phyloP scores from a whole-genome alignment of 2,329 filamentous ascomycete species.

The Cladosporium sp. region DNA sequence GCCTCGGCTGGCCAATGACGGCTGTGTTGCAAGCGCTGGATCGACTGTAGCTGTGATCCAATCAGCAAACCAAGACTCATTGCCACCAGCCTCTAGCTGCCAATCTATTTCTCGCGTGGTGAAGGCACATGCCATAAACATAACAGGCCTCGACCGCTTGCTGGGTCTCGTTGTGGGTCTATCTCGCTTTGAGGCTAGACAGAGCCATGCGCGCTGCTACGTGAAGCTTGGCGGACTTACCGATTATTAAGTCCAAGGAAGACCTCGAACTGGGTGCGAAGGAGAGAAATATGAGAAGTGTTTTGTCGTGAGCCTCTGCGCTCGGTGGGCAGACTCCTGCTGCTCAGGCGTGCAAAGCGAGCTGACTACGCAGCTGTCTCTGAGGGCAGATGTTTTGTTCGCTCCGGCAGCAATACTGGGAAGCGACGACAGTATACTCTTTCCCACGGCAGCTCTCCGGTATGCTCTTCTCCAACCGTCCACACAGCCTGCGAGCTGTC shows the following conservation, averaged over 20 bases:
- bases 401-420: neutral
- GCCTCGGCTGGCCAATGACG: conserved; percentile 12
- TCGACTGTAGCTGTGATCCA: conserved; percentile 10
- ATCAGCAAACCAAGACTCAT: conserved; percentile 17
- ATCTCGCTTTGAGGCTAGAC: neutral
- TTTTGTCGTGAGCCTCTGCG: neutral
- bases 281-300: neutral
- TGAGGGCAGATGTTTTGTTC: neutral
- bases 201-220: neutral
- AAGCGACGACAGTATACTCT: neutral
- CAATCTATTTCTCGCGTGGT: neutral
- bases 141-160: neutral
- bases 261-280: neutral
- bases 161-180: neutral
- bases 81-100: conserved; percentile 7
- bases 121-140: conserved; percentile 8
- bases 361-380: neutral
- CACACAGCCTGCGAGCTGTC: neutral
- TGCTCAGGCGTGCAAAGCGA: neutral
- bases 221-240: conserved; percentile 15
- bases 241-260: neutral
- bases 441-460: neutral
- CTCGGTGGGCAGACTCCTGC: neutral
- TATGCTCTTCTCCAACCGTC: neutral
- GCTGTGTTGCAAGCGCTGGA: conserved; percentile 15